A percentile compares a stretch with the other conserved stretches of the same genome.
These are phyloP conservation scores for Colletotrichum truncatum DNA, from an alignment of 2,329 filamentous ascomycete species.

Conservation along the genomic window DNA sequence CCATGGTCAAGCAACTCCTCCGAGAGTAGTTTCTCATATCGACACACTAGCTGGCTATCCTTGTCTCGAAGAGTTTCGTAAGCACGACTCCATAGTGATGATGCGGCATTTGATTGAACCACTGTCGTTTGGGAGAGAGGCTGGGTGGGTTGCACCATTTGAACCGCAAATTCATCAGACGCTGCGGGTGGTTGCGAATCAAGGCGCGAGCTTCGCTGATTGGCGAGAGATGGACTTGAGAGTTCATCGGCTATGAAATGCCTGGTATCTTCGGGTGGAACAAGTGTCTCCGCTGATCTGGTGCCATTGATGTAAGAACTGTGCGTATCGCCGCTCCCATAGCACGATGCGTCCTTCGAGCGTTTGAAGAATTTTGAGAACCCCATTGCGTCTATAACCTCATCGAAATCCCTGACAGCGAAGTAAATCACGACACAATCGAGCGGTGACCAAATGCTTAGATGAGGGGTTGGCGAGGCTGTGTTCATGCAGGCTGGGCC, in stretches of 20 bases:
- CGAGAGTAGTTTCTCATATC: not conserved
- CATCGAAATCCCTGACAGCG: too few species aligned
- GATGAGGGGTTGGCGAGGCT: conserved; percentile 2
- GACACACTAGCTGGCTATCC: not conserved
- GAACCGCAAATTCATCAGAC: not conserved
- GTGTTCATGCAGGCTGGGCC: not conserved
- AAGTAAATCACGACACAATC: not conserved
- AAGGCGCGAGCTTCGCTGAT: too few species aligned
- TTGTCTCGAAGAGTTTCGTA: not conserved
- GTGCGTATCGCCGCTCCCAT: too few species aligned
- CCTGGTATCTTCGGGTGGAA: too few species aligned
- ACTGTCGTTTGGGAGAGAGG: not conserved
- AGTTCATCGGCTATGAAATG: too few species aligned
- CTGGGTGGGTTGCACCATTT: not conserved
- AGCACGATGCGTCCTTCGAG: too few species aligned
- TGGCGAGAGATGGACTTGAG: too few species aligned
- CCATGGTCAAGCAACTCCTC: not conserved
- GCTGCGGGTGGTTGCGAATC: too few species aligned
- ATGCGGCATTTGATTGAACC: not conserved
- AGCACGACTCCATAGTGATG: not conserved
- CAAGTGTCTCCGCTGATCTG: too few species aligned
- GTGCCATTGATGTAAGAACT: too few species aligned
- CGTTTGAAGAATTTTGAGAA: too few species aligned
- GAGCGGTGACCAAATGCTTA: not conserved
- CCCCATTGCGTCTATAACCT: too few species aligned